Evolutionary conservation across 495 filamentous ascomycete species (phyloP), one percentile per base, ranked within the genome.

Genomic region (Neurospora hispaniola): DNA sequence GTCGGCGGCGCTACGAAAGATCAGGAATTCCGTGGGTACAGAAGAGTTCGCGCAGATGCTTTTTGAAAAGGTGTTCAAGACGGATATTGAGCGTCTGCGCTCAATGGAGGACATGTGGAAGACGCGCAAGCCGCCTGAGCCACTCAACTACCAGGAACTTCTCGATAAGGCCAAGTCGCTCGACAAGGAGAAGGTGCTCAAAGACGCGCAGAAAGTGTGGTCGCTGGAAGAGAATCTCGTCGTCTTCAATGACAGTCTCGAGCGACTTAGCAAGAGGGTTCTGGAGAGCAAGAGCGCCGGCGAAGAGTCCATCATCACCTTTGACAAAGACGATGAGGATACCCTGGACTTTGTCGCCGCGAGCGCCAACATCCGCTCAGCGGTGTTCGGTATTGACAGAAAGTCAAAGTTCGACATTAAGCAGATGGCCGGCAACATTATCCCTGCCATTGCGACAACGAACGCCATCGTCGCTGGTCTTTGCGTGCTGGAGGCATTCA

Each of bases 401-500:
- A 93, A 92, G 77, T 97, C 94, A 7, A 94, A 97, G 71, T 99
- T 98, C 74, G 94, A 98, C 78, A 94, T 95, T 76, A 99, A 99
- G 80, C 93, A 98, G 82, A 99, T 98, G 94, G 96, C 96, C 35
- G 96, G 96, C 70, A 98, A 98, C 77, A 99, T 99, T 77, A 98
- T 99, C 72, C 96, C 96, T 0, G 96, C 96, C 4, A 99, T 99
- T 80, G 96, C 96, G 2, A 99, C 96, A 0, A 98, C 96, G 0
- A 99, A 99, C 79, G 96, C 96, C 14, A 96, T 98, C 81, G 96
- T 94, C 5, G 96, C 96, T 14, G 91, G 93, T 16, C 86, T 99
- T 35, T 98, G 94, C 79, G 96, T 98, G 5, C 83, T 99, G 8
- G 92, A 99, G 80, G 90, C 94, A 2, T 94, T 97, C 84, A 98